Conservation (phyloP, 2,329 filamentous ascomycete species). For the Phyllosticta ampelicida region DNA sequence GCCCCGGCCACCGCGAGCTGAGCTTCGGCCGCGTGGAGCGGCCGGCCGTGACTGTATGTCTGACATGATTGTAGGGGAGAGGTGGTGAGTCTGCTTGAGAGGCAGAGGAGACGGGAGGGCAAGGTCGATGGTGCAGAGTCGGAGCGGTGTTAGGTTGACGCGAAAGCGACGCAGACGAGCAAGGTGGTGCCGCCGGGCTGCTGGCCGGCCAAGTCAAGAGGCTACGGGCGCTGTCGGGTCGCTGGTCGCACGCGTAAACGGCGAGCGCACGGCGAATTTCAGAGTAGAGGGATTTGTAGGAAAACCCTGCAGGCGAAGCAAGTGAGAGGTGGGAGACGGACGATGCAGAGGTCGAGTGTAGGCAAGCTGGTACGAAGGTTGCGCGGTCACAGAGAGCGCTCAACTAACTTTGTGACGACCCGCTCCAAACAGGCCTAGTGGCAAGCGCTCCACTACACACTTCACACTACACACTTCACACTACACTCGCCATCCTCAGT, state of each 20-base stretch:
- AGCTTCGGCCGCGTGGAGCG: conserved; percentile 79
- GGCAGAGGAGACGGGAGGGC: conserved; percentile 18
- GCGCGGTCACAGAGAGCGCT: not conserved
- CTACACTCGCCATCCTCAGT: too few relatives aligned
- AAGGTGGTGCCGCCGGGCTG: conserved; percentile 2
- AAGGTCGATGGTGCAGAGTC: conserved; percentile 23
- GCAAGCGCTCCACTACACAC: not conserved
- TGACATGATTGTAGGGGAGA: conserved; percentile 59
- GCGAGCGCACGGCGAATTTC: not conserved
- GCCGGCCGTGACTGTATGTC: conserved; percentile 79
- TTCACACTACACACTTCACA: too few relatives aligned
- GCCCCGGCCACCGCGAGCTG: conserved; percentile 74
- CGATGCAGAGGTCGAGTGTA: not conserved
- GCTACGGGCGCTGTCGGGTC: not conserved
- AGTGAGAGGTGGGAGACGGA: not conserved
- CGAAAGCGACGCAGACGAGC: conserved; percentile 6
- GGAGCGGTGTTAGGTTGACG: conserved; percentile 11
- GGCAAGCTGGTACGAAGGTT: not conserved
- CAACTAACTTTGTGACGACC: not conserved
- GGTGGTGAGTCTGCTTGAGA: conserved; percentile 16
- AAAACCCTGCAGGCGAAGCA: not conserved
- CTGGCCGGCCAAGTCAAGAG: not conserved
- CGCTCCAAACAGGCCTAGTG: not conserved
- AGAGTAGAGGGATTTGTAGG: not conserved
- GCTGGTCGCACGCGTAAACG: not conserved